Evolutionary conservation across 2,329 filamentous ascomycete genomes (phyloP), one percentile per base, ranked within the genome.

Genomic region (Neopestalotiopsis sp.): DNA sequence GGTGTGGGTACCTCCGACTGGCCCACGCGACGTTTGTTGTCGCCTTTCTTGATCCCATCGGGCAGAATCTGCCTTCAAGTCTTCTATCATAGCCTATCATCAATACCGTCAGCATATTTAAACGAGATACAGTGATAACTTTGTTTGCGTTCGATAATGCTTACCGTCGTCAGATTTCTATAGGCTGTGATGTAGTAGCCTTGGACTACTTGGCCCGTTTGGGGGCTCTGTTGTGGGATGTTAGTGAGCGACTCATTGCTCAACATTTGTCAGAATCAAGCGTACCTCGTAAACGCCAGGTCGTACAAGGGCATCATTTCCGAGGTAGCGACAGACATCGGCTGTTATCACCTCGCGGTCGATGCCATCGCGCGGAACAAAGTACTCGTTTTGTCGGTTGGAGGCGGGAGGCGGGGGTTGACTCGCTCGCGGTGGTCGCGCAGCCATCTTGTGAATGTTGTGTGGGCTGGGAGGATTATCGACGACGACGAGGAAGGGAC

Each of bases 291-390:
- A 91, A 75, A 88, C 89, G 76, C 91, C 91, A 70, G 92, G 92
- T 77, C 91, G 90, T 78, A 94, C 92, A 76, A 93, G 87, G 74
- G 92, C 92, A 85, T 95, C 92, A 80, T 94, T 94, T 77, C 92
- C 92, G 74, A 95, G 87, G 79, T 94, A 95, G 78, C 92, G 91
- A 84, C 92, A 94, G 73, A 95, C 94, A 79, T 95, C 92, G 78
- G 92, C 91, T 72, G 93, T 93, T 81, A 95, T 94, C 76, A 95
- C 92, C 81, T 95, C 92, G 75, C 92, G 90, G 79, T 93, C 92
- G 81, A 95, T 95, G 78, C 92, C 92, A 80, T 94, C 91, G 76
- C 91, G 89, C 61, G 91, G 91, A 67, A 94, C 90, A 80, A 94
- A 94, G 79, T 94, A 94, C 82, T 94, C 91, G 81, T 93, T 93